Base-by-base conservation (phyloP, 345 rosid species). In the Acer saccharum region DNA sequence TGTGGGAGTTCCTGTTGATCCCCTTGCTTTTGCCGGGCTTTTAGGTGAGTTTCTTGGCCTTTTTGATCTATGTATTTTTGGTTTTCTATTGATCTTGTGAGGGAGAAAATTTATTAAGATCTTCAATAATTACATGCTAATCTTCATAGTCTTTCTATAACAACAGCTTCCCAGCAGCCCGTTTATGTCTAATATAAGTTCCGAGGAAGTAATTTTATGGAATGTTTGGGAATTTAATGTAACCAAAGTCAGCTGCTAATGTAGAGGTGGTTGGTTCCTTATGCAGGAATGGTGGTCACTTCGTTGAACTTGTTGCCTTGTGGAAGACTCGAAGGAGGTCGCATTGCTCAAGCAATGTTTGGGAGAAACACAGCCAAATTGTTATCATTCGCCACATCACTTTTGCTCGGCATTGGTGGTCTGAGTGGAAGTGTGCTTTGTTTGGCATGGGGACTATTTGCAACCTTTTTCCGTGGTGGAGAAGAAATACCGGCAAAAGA, bases 1-100 rank as follows among this genome's bases (percentile, higher is more conserved):
- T 5, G 95, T 93, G 0, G 98, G 98, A 32, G 98, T 95, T 79
- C 98, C 98, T 0, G 90, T 88, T 1, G 97, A 95, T 80, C 98
- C 98, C 9, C 98, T 95, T 0, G 98, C 98, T 70, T 95, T 93
- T 64, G 98, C 98, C 29, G 98, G 98, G 79, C 98, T 95, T 78
- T 82, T 95, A 70, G 98, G 98, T 93, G 77, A 87, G 85, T 67
- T 58, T 25, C 58, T 23, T 74, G 6, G 61, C 64, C 65, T 12
- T 13, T 32, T 61, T 60, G 4, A 14, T 68, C 39, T 44, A 4
- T 3, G 2, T 32, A 32, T 25, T 10, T 25, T 18, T 2, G 17
- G 21, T 29, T 12, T 46, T 12, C 20, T 16, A 60, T 18, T n/a
- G n/a, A 54, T 54, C 58, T 54, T 54, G 58, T 54, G 58, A 54